Percentiles rank a stretch among this genome's conserved stretches.
Evolutionary conservation across 2,329 filamentous ascomycete species (phyloP).

Genomic region (Knufia fluminis): DNA sequence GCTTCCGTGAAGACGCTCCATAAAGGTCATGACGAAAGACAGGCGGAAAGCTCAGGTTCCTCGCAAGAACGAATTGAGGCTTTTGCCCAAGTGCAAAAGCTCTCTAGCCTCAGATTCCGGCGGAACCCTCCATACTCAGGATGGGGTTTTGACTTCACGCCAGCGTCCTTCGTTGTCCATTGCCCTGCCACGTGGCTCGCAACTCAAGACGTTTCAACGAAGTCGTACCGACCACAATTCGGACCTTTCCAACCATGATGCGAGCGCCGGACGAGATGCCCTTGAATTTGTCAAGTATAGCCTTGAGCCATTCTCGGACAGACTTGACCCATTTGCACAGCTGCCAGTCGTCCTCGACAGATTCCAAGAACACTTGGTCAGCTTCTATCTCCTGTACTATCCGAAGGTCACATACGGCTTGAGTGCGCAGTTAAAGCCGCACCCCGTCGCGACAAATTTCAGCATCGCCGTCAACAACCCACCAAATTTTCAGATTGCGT

Average conservation of each 20-base stretch:
- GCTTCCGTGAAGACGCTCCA: no score
- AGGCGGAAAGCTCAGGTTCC: no score
- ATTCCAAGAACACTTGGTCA: slow-evolving; percentile 18
- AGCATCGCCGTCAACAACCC: slow-evolving; percentile 18
- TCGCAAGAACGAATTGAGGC: no score
- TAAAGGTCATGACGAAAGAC: no score
- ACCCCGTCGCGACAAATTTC: slow-evolving; percentile 20
- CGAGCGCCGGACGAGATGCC: slow-evolving; percentile 12
- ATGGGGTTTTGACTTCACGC: no score
- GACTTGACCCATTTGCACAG: slow-evolving; percentile 17
- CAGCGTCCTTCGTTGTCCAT: no score
- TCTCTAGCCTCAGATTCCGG: no score
- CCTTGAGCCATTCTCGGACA: slow-evolving; percentile 15
- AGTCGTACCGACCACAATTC: not conserved
- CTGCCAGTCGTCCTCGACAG: slow-evolving; percentile 16
- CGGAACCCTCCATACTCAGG: no score
- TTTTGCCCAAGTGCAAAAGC: no score
- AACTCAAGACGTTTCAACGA: no score
- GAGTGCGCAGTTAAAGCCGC: slow-evolving; percentile 16
- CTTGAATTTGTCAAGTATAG: slow-evolving; percentile 15
- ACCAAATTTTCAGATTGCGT: slow-evolving; percentile 18
- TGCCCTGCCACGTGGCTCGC: no score
- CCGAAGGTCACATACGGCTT: slow-evolving; percentile 20
- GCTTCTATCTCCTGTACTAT: slow-evolving; percentile 18
- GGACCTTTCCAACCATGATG: no score